Evolutionary conservation across 306 rosid genomes (phyloP).

Genomic region (Lathyrus tuberosus): DNA sequence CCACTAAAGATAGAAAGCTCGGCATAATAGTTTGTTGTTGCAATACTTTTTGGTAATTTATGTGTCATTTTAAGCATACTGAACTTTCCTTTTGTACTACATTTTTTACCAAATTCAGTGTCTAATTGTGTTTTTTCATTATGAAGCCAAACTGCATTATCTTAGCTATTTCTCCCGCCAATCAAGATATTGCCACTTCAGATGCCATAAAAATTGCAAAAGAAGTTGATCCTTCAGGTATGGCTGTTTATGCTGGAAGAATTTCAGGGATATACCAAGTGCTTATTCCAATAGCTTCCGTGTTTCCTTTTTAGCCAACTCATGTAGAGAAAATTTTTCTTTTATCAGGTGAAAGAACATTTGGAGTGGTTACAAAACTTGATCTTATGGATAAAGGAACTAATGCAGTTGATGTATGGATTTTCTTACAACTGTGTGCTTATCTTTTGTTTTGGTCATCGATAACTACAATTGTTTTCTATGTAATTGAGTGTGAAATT

Average conservation of each 20-base stretch:
- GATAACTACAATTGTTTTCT: constrained; percentile 27
- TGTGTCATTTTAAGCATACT: constrained; percentile 11
- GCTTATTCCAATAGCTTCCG: constrained; percentile 23
- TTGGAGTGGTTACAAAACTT: constrained; percentile 95
- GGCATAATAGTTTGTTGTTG: constrained; percentile 2
- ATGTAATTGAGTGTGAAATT: constrained; percentile 30
- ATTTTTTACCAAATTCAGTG: background rate
- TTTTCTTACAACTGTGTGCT: constrained; percentile 31
- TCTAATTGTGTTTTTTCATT: constrained; percentile 49
- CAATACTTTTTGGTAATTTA: constrained; percentile 10
- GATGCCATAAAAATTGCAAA: constrained; percentile 96
- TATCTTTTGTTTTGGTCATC: constrained; percentile 36
- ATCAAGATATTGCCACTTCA: constrained; percentile 99
- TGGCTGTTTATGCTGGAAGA: constrained; percentile 34
- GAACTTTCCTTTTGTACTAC: constrained; percentile 26
- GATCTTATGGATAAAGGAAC: constrained; percentile 99
- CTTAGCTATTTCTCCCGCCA: constrained; percentile 97
- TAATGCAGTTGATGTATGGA: constrained; percentile 87
- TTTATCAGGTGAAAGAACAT: constrained; percentile 85
- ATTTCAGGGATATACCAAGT: constrained; percentile 28
- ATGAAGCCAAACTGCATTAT: constrained; percentile 95
- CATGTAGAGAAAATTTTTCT: background rate
- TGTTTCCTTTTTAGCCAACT: constrained; percentile 20
- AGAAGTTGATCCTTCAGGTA: constrained; percentile 98
- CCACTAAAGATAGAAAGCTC: constrained; percentile 4